Conservation (phyloP, 1,139 yeast genomes). For the Yamadazyma atlantica region DNA sequence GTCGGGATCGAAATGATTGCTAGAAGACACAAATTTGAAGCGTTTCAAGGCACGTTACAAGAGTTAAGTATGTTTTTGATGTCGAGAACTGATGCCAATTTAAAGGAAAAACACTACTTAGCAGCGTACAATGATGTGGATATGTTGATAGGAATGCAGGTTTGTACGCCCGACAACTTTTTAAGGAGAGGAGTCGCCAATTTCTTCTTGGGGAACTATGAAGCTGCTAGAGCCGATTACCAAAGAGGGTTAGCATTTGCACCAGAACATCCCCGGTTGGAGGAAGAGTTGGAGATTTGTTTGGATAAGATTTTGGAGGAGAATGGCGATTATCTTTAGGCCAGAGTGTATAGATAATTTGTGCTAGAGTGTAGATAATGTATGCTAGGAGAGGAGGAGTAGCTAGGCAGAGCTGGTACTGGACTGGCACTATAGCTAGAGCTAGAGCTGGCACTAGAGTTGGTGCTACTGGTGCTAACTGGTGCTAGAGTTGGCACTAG, state of each 20-base stretch:
- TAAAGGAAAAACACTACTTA: conserved; percentile 61
- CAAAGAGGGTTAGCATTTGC: conserved; percentile 74
- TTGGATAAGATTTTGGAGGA: conserved; percentile 50
- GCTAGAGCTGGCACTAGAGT: no score
- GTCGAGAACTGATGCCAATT: conserved; percentile 81
- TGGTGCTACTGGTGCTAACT: no score
- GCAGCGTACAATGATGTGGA: conserved; percentile 85
- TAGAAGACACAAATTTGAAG: conserved; percentile 83
- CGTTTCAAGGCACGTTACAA: conserved; percentile 75
- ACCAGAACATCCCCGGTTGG: conserved; percentile 48
- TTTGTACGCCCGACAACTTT: conserved; percentile 74
- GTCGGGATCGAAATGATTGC: conserved; percentile 81
- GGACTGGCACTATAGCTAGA: no score
- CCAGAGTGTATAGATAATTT: no score
- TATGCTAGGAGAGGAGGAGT: background rate
- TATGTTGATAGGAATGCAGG: conserved; percentile 61
- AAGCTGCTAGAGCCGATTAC: conserved; percentile 71
- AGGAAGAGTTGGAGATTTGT: conserved; percentile 43
- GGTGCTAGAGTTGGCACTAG: no score
- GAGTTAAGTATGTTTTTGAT: conserved; percentile 72
- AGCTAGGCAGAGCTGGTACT: no score
- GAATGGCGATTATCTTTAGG: conserved; percentile 46
- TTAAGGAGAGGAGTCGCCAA: conserved; percentile 79
- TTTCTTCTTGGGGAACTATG: conserved; percentile 65
- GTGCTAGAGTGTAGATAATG: background rate